Conservation (phyloP, 2,329 filamentous ascomycete genomes). For the Helminthosporium solani region DNA sequence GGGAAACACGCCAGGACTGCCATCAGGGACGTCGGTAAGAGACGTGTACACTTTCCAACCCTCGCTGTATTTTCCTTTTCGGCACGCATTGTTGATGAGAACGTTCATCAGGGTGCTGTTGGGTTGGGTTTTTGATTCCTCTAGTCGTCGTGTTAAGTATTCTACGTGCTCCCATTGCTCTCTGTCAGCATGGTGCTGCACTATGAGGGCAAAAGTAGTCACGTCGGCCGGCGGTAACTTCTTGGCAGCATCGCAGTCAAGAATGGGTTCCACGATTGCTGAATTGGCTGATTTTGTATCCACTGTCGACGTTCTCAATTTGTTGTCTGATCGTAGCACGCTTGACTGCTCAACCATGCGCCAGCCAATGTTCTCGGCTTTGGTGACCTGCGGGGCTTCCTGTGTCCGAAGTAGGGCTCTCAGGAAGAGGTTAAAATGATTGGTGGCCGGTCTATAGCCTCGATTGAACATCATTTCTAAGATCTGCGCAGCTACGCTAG, state of each 20-base stretch:
- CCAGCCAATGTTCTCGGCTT: constrained; percentile 41
- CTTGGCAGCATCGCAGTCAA: neutral
- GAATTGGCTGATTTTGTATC: neutral
- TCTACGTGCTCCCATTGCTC: constrained; percentile 39
- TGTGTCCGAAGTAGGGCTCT: constrained; percentile 68
- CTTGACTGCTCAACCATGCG: constrained; percentile 35
- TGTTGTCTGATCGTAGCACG: too few relatives aligned
- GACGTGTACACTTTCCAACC: constrained; percentile 32
- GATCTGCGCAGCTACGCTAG: constrained; percentile 68
- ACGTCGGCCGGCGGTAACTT: constrained; percentile 29
- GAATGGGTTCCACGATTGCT: neutral
- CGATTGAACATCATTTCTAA: constrained; percentile 72
- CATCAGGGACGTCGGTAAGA: constrained; percentile 23
- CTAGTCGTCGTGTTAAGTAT: constrained; percentile 31
- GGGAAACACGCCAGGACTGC: constrained; percentile 25
- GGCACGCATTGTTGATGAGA: constrained; percentile 32
- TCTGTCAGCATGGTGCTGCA: constrained; percentile 30
- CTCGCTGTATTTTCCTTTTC: constrained; percentile 29
- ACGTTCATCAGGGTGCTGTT: constrained; percentile 36
- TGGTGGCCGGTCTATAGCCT: constrained; percentile 66
- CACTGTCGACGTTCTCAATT: neutral
- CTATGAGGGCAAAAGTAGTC: constrained; percentile 34
- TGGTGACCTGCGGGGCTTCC: constrained; percentile 18
- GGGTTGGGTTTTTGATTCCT: constrained; percentile 18
- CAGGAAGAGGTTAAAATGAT: constrained; percentile 80